Percentiles rank a stretch among this genome's conserved stretches.
Evolutionary conservation across 345 rosid genomes (phyloP).

Genomic region (Hevea brasiliensis): DNA sequence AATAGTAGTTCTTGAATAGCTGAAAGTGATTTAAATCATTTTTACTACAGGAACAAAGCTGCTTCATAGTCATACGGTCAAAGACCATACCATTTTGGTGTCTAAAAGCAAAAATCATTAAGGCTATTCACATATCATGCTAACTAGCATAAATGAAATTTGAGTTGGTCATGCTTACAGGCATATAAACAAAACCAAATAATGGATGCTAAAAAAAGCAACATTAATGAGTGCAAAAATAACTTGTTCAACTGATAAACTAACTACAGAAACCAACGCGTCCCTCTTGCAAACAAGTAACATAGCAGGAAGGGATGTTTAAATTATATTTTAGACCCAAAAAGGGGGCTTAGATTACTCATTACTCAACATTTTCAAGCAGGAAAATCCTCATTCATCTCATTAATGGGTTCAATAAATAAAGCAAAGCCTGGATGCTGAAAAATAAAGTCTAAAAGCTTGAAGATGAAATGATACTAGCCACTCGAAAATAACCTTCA

Average conservation of each 20-base stretch:
- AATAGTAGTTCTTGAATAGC: background rate
- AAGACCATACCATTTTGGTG: background rate
- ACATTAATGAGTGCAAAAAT: background rate
- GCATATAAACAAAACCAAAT: background rate
- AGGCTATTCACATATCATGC: background rate
- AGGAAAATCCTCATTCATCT: too few relatives aligned
- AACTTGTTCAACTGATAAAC: background rate
- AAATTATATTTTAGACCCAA: background rate
- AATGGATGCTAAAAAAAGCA: background rate
- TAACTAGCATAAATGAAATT: background rate
- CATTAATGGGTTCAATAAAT: background rate
- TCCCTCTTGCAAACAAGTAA: background rate
- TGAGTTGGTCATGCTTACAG: background rate
- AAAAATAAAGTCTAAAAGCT: background rate
- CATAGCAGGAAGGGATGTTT: background rate
- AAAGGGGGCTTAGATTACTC: background rate
- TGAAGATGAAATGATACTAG: background rate
- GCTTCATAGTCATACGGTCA: background rate
- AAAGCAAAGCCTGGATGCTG: background rate
- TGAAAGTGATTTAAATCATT: background rate
- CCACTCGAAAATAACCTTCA: background rate
- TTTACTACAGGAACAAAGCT: background rate
- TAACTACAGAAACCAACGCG: background rate
- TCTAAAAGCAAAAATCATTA: background rate
- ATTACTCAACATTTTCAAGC: background rate